Evolutionary conservation across 768 basidiomycete genomes (phyloP), one percentile per base, ranked within the genome.

Genomic region (Serendipita sp.): DNA sequence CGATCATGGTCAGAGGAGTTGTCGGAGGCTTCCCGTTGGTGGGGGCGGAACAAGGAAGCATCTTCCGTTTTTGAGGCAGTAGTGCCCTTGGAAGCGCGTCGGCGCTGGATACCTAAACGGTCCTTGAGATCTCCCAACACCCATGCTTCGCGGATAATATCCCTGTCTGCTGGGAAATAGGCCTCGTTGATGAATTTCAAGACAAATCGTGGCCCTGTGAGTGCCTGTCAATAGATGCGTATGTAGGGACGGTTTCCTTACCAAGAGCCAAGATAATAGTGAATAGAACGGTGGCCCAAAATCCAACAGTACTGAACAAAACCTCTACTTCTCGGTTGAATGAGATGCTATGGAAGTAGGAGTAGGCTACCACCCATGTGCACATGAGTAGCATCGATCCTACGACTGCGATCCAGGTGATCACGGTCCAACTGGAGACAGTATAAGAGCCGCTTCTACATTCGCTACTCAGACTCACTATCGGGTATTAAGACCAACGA

Each of bases 141-240:
- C 89, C 88, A 91, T 81, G 84, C 86, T 76, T 98, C 95, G 30
- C 95, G 84, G 5, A 98, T 78, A 62, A 97, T 84, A 68, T 96
- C 89, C 70, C 83, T 86, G 77, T 98, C 95, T 17, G 84, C 75
- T 2, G 94, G 93, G 53, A 71, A 74, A 68, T 93, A 96, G 0
- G 84, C 79, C 0, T 83, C 77, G 9, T 79, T 75, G 64, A 85
- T 69, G 70, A 81, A 90, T 69, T 90, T 89, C 72, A 83, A 76
- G 33, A 94, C 61, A 75, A 89, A 91, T 16, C 90, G 82, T 0
- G 95, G 95, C 3, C 83, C 89, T 90, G 14, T 38, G 64, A 22
- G 28, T n/a, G 30, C 26, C 58, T 41, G 17, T 60, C 24, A 24
- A 17, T 3, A 44, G 50, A 38, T n/a, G 28, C 28, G 26, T 41